Evolutionary conservation across 768 basidiomycete genomes (phyloP), one percentile per base, ranked within the genome.

Genomic region (Lactarius sp.): DNA sequence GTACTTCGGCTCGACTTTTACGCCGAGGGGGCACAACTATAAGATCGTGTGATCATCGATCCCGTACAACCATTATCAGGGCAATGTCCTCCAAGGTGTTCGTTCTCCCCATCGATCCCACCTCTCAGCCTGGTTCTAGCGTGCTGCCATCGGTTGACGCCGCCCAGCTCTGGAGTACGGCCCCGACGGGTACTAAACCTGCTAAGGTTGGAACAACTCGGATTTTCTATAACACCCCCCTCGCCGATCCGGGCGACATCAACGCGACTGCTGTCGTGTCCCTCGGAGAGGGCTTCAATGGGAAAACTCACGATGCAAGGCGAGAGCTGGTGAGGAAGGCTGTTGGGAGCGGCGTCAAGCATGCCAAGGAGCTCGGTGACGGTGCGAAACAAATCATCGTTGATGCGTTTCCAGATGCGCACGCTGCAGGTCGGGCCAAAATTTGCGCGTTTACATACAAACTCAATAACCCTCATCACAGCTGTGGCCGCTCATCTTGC

Each of bases 401-500:
- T 56, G 90, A 92, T 71, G 83, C 81, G 31, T 81, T 82, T 7
- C 64, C 72, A 1, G 88, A 92, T 73, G 81, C 89, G 22, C 90
- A 93, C 65, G 91, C 90, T 64, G 85, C 90, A 65, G 88, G 90
- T 89, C 66, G 27, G 81, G 70, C 39, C 18, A n/a, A 42, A 14
- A 36, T 39, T 41, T n/a, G 6, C n/a, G 2, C 34, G 9, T 66
- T 36, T 61, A 12, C 59, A 4, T 9, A 22, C 3, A 61, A 64
- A 49, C 64, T 53, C 66, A 49, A 66, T 57, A n/a, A n/a, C 2
- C 27, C 18, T 33, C n/a, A n/a, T 37, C 51, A 39, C 67, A 87
- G 91, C 92, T 50, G 90, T 92, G 54, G 90, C 86, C 5, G 84
- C 92, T 2, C 80, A 90, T 68, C 78, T 94, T 66, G 87, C 88